Evolutionary conservation across 148 eudicot species (phyloP), one percentile per base, ranked within the genome.

Genomic region (Oxyria digyna): DNA sequence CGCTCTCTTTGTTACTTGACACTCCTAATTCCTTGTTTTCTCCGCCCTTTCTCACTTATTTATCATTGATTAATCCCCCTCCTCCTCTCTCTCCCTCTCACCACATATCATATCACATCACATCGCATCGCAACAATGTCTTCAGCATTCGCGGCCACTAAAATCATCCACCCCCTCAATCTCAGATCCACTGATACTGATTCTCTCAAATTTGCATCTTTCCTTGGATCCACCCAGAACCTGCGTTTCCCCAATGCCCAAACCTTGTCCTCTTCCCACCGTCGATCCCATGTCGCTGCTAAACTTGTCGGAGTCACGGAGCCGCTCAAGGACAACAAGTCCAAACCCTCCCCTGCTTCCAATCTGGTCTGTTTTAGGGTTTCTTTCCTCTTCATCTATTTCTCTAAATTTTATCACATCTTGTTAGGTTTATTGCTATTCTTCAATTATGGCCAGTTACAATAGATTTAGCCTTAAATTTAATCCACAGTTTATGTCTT

Each of bases 291-390:
- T 24, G 4, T 73, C 41, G 11, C 74, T 4, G 76, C 63, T 29
- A 0, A 67, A 27, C 85, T 81, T n/a, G 81, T 78, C 10, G 89
- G 81, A 27, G 83, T 77, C 42, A 76, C 97, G 41, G 87, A 88
- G 52, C 84, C 72, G 37, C 84, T 87, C 72, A 81, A 79, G 86
- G 87, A 81, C 42, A 86, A 76, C 67, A 87, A 80, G 76, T 8
- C 75, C 48, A 81, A 84, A 68, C 54, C 85, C 59, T 24, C 67
- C 31, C 50, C 85, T 10, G 6, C 71, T 32, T 77, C 96, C 27
- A 82, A 85, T 87, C 82, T 84, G 85, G 97, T 88, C 78, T 55
- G 1, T 27, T 17, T 54, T 54, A 11, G 31, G 62, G 38, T 6
- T 2, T 35, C 17, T 46, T 23, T 41, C 23, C 57, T 32, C 13